These are phyloP conservation scores for Ustulina deusta DNA, from an alignment of 2,329 filamentous ascomycete species.

Conservation along the genomic window DNA sequence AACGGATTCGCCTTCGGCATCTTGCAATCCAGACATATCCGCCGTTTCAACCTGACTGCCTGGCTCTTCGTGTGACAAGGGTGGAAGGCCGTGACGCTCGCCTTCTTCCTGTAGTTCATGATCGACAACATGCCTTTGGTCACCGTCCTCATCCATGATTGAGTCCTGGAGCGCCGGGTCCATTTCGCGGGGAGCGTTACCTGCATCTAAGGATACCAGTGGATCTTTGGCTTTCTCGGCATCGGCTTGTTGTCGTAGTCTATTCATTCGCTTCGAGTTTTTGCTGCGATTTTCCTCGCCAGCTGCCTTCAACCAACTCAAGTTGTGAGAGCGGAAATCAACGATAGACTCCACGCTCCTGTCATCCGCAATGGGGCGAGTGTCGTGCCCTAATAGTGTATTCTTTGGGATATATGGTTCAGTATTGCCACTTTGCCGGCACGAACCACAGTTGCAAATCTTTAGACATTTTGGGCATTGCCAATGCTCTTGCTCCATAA, in stretches of 20 bases:
- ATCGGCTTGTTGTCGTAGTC: conserved; percentile 67
- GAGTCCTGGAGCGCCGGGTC: conserved; percentile 51
- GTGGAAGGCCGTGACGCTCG: conserved; percentile 35
- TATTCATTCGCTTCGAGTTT: conserved; percentile 68
- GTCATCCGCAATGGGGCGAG: conserved; percentile 87
- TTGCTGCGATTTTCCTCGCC: conserved; percentile 70
- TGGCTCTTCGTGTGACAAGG: conserved; percentile 38
- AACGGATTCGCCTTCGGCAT: conserved; percentile 45
- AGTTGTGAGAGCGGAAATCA: conserved; percentile 89
- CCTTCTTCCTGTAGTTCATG: conserved; percentile 36
- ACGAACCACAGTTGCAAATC: conserved; percentile 88
- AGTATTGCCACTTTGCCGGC: conserved; percentile 74
- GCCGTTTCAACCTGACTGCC: conserved; percentile 47
- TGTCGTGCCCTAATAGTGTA: conserved; percentile 91
- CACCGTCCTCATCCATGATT: conserved; percentile 51
- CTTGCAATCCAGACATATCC: conserved; percentile 50
- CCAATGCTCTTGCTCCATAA: conserved; percentile 86
- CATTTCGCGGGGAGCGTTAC: conserved; percentile 48
- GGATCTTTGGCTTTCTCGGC: conserved; percentile 66
- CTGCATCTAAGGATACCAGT: conserved; percentile 45
- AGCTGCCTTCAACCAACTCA: conserved; percentile 78
- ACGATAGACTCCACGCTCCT: conserved; percentile 91
- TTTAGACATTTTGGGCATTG: conserved; percentile 87
- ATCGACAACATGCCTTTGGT: conserved; percentile 53
- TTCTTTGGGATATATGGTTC: conserved; percentile 87